Percentiles rank a stretch among this genome's conserved stretches.
These are phyloP conservation scores for Lepidium campestre DNA, from an alignment of 441 rosid genomes.

Conservation along the genomic window DNA sequence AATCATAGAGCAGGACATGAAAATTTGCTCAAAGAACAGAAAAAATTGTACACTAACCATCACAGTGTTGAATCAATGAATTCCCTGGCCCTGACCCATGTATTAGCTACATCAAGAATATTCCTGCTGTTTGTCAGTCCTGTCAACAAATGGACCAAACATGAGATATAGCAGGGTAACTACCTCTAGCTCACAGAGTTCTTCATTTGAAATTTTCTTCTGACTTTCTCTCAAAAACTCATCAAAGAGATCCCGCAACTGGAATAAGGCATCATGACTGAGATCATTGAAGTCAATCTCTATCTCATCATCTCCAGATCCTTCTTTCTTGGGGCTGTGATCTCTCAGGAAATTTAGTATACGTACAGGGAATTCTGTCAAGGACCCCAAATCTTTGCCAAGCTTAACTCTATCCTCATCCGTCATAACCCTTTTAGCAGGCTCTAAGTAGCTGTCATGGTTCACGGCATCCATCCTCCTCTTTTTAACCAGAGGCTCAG, in stretches of 20 bases:
- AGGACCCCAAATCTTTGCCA: slow-evolving; percentile 60
- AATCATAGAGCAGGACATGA: background rate
- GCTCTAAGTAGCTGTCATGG: slow-evolving; percentile 28
- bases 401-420: slow-evolving; percentile 55
- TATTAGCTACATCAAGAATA: slow-evolving; percentile 39
- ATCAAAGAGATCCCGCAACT: slow-evolving; percentile 61
- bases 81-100: slow-evolving; percentile 66
- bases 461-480: slow-evolving; percentile 29
- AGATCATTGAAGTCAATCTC: slow-evolving; percentile 86
- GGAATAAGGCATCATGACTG: slow-evolving; percentile 57
- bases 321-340: slow-evolving; percentile 41
- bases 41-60: slow-evolving; percentile 43
- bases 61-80: slow-evolving; percentile 48
- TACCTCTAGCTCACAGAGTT: slow-evolving; percentile 79
- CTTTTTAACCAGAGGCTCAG: slow-evolving; percentile 40
- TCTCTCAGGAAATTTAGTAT: slow-evolving; percentile 63
- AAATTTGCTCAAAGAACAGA: background rate
- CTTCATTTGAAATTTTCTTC: slow-evolving; percentile 34
- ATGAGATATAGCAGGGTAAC: background rate
- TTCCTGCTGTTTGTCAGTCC: background rate
- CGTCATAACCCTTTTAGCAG: slow-evolving; percentile 41
- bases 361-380: slow-evolving; percentile 58
- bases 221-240: slow-evolving; percentile 46
- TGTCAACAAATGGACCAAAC: background rate
- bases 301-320: slow-evolving; percentile 62